Conservation (phyloP, 2,329 filamentous ascomycete species). For the Xylaria digitata region DNA sequence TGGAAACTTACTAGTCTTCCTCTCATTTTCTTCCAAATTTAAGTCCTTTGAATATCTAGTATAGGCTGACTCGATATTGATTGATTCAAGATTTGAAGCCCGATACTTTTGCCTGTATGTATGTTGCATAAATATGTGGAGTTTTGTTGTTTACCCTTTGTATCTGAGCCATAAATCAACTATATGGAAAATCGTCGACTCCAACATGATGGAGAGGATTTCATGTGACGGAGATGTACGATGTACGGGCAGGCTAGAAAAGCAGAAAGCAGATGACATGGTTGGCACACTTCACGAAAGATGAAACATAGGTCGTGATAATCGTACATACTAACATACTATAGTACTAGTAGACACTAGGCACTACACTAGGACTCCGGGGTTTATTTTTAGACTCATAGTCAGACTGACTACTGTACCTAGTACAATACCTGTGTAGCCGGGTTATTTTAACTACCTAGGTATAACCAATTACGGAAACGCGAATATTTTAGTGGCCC, state of each 20-base stretch:
- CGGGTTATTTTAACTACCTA: background rate
- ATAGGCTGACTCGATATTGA: background rate
- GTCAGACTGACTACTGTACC: background rate
- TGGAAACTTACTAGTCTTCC: background rate
- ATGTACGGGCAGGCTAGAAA: background rate
- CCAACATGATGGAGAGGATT: background rate
- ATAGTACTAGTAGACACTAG: no score
- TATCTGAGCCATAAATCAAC: background rate
- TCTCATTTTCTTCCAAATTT: background rate
- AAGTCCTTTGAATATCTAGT: background rate
- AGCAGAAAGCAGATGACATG: background rate
- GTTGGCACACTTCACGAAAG: background rate
- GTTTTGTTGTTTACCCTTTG: background rate
- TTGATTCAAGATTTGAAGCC: background rate
- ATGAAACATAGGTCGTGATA: no score
- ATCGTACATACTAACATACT: no score
- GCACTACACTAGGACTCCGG: conserved; percentile 6
- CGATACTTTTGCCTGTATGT: background rate
- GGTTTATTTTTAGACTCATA: conserved; percentile 32
- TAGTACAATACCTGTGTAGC: background rate
- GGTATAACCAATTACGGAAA: conserved; percentile 12
- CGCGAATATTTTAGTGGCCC: conserved; percentile 1
- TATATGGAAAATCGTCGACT: background rate
- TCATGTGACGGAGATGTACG: background rate
- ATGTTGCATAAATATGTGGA: background rate